Evolutionary conservation across 2,329 filamentous ascomycete species (phyloP).

Genomic region (Lecanicillium sp.): DNA sequence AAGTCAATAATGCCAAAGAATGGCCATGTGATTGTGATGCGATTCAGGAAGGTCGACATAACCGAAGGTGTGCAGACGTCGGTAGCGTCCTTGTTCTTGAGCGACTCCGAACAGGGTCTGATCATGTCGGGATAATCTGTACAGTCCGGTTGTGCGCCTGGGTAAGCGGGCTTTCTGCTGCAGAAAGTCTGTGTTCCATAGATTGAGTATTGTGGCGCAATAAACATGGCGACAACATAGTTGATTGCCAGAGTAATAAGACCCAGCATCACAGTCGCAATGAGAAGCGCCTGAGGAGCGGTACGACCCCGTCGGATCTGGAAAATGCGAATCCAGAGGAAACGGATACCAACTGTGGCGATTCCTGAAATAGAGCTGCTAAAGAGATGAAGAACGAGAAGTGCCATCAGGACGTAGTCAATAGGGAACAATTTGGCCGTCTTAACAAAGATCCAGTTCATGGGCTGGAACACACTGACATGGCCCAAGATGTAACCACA

Average conservation of each 20-base stretch:
- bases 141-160: constrained; percentile 68
- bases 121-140: constrained; percentile 61
- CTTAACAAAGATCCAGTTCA: constrained; percentile 76
- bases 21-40: constrained; percentile 87
- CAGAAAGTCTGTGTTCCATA: constrained; percentile 95
- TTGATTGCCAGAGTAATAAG: constrained; percentile 87
- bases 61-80: constrained; percentile 86
- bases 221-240: constrained; percentile 84
- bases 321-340: constrained; percentile 93
- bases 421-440: constrained; percentile 79
- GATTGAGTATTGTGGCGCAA: constrained; percentile 92
- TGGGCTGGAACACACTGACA: constrained; percentile 88
- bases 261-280: constrained; percentile 84
- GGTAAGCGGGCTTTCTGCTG: constrained; percentile 55
- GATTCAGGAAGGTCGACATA: constrained; percentile 87
- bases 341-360: constrained; percentile 81
- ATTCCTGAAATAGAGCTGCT: constrained; percentile 80
- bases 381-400: constrained; percentile 83
- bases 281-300: constrained; percentile 81
- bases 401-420: constrained; percentile 83
- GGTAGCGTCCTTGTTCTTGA: constrained; percentile 60
- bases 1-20: constrained; percentile 91
- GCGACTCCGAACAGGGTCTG: constrained; percentile 71
- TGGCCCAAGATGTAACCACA: constrained; percentile 87
- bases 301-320: constrained; percentile 83